Conservation (phyloP, 2,329 filamentous ascomycete genomes). For the Whalleya microplaca region DNA sequence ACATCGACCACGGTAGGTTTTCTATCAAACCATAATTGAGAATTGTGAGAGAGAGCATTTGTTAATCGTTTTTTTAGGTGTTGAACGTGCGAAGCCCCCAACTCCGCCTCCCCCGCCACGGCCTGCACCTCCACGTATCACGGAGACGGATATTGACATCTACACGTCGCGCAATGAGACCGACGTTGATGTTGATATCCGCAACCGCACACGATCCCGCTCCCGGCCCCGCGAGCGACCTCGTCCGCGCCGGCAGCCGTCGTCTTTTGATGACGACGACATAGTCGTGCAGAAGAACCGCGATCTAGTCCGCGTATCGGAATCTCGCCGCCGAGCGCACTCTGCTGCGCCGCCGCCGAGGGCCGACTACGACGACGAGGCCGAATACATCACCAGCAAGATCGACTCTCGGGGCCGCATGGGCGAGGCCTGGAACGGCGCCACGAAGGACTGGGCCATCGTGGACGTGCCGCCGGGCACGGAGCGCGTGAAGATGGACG, state of each 20-base stretch:
- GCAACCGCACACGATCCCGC: slow-evolving; percentile 44
- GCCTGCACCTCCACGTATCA: slow-evolving; percentile 46
- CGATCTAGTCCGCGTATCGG: slow-evolving; percentile 50
- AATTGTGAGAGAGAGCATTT: background rate
- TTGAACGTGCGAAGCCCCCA: slow-evolving; percentile 47
- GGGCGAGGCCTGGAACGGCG: slow-evolving; percentile 75
- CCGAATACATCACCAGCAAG: slow-evolving; percentile 60
- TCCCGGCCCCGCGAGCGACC: slow-evolving; percentile 46
- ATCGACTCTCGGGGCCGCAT: slow-evolving; percentile 66
- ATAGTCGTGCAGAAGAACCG: slow-evolving; percentile 64
- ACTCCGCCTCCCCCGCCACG: slow-evolving; percentile 56
- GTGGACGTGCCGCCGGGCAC: slow-evolving; percentile 85
- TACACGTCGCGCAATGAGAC: slow-evolving; percentile 57
- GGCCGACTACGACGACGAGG: slow-evolving; percentile 66
- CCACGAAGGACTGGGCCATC: slow-evolving; percentile 77
- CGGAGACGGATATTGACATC: slow-evolving; percentile 64
- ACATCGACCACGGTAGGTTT: slow-evolving; percentile 80
- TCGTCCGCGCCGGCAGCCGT: slow-evolving; percentile 37
- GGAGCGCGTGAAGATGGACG: slow-evolving; percentile 80
- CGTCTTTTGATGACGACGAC: slow-evolving; percentile 62
- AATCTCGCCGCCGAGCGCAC: slow-evolving; percentile 54
- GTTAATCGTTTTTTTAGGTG: slow-evolving; percentile 42
- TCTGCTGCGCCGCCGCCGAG: slow-evolving; percentile 53
- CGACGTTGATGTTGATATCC: slow-evolving; percentile 56
- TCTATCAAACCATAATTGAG: background rate